Evolutionary conservation across 1,284 basidiomycete species (phyloP).

Genomic region (Puccinia polysora): DNA sequence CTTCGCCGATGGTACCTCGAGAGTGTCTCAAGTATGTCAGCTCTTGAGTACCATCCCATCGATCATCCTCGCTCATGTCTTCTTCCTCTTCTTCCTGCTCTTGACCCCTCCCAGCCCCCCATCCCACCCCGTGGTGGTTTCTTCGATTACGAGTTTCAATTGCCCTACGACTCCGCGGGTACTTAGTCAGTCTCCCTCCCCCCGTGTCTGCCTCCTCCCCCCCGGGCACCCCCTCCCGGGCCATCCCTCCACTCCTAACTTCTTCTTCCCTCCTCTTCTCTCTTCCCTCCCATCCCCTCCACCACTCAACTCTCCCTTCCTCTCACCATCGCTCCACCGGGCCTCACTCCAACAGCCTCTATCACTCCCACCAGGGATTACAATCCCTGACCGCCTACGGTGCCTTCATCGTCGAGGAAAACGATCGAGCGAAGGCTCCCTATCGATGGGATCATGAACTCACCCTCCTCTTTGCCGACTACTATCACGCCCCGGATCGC

Average conservation of each 20-base stretch:
- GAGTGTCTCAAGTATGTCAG: constrained; percentile 14
- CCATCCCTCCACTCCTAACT: neutral
- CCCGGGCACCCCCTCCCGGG: neutral
- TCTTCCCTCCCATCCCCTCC: neutral
- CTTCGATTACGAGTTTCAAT: constrained; percentile 43
- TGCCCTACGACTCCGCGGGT: constrained; percentile 20
- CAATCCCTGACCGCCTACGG: constrained; percentile 25
- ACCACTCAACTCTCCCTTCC: neutral
- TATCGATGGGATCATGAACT: constrained; percentile 38
- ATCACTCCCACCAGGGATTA: constrained; percentile 36
- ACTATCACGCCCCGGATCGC: constrained; percentile 29
- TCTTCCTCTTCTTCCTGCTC: neutral
- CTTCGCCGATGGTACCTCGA: constrained; percentile 36
- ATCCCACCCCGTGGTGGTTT: constrained; percentile 22
- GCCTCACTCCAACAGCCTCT: constrained; percentile 2
- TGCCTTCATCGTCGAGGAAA: constrained; percentile 33
- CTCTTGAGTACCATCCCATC: neutral
- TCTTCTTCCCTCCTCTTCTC: neutral
- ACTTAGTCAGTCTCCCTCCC: constrained; percentile 36
- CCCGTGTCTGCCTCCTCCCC: neutral
- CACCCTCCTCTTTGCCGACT: constrained; percentile 38
- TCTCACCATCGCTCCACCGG: neutral
- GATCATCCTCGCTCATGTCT: neutral
- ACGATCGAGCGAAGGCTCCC: neutral
- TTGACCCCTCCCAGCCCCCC: constrained; percentile 19